Evolutionary conservation across 441 rosid genomes (phyloP).

Genomic region (Arabidopsis lyrata): DNA sequence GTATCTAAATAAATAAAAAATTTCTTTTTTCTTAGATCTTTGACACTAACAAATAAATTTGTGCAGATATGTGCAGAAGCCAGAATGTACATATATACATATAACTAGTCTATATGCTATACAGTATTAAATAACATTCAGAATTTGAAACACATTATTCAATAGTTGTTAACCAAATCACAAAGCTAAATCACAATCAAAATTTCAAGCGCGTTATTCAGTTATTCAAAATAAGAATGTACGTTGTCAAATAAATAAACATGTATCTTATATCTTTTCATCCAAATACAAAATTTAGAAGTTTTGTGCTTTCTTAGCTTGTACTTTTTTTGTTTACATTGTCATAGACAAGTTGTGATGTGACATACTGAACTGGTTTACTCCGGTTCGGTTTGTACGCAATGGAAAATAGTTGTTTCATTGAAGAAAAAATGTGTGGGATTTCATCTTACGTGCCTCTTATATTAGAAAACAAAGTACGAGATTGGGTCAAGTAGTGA

Average conservation of each 20-base stretch:
- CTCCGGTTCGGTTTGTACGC: not conserved
- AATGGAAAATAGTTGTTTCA: conserved; percentile 13
- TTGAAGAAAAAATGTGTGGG: not conserved
- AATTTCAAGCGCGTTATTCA: not conserved
- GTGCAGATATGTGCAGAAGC: not conserved
- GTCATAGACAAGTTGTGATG: not conserved
- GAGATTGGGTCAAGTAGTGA: conserved; percentile 34
- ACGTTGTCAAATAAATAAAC: not conserved
- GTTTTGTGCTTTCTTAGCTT: not conserved
- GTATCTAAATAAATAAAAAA: not conserved
- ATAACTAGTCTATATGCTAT: not conserved
- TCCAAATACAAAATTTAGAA: not conserved
- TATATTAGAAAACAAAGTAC: conserved; percentile 16
- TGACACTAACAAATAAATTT: not conserved
- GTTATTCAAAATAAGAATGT: not conserved
- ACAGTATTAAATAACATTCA: too few species aligned
- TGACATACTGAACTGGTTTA: not conserved
- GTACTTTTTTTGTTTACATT: not conserved
- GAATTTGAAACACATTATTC: not conserved
- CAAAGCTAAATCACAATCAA: not conserved
- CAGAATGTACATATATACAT: not conserved
- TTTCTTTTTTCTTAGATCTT: too few species aligned
- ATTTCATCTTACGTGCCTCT: conserved; percentile 16
- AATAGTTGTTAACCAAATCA: not conserved
- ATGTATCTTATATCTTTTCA: not conserved